These are phyloP conservation scores for Xylaria palmicola DNA, from an alignment of 495 filamentous ascomycete species.

Conservation along the genomic window DNA sequence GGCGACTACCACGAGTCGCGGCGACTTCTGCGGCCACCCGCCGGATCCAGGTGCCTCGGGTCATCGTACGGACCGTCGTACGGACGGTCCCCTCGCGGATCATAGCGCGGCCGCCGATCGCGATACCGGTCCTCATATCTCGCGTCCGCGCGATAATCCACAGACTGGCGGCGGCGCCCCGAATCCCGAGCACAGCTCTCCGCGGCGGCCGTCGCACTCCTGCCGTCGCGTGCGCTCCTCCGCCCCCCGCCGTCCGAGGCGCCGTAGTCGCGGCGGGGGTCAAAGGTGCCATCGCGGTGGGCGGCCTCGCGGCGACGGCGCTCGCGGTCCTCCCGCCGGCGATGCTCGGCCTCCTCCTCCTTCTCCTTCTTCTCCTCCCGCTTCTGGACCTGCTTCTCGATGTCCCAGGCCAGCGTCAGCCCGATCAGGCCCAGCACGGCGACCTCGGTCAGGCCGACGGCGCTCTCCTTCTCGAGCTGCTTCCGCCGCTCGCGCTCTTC, in stretches of 20 bases:
- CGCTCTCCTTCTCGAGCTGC: constrained; percentile 26
- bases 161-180: constrained; percentile 12
- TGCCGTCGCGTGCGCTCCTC: not conserved
- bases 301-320: not conserved
- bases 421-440: constrained; percentile 26
- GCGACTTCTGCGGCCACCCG: constrained; percentile 14
- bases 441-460: constrained; percentile 23
- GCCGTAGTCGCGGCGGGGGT: not conserved
- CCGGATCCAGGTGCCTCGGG: constrained; percentile 4
- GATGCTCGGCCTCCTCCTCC: constrained; percentile 13
- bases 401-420: constrained; percentile 28
- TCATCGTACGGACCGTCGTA: constrained; percentile 6
- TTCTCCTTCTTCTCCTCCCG: constrained; percentile 25
- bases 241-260: not conserved
- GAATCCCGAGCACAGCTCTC: not conserved
- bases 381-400: constrained; percentile 30
- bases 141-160: constrained; percentile 10
- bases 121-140: constrained; percentile 22
- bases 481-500: constrained; percentile 31
- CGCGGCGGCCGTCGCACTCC: not conserved
- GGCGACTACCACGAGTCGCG: constrained; percentile 25
- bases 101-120: constrained; percentile 5
- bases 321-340: constrained; percentile 7
- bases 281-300: not conserved
- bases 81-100: constrained; percentile 14